Conservation (phyloP, 2,329 filamentous ascomycete species). For the Magnaporthiopsis incrustans region DNA sequence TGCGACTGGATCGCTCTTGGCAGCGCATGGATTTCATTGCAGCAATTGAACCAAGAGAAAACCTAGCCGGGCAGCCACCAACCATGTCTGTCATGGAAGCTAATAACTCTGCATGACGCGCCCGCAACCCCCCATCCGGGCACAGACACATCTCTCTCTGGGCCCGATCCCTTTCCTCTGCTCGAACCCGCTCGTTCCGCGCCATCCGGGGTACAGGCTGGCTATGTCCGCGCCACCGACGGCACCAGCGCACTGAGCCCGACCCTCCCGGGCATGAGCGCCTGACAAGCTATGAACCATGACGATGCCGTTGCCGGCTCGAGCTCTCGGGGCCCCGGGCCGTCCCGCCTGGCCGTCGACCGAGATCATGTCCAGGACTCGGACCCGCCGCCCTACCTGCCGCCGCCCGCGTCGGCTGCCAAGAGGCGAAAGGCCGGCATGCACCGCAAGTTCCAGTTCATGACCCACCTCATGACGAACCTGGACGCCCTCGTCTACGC, state of each 20-base stretch:
- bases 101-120: neutral
- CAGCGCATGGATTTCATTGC: neutral
- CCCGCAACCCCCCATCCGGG: no score
- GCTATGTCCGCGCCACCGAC: neutral
- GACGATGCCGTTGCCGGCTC: constrained; percentile 6
- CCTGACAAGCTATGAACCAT: constrained; percentile 6
- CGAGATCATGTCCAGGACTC: neutral
- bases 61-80: no score
- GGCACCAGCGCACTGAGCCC: neutral
- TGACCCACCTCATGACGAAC: constrained; percentile 51
- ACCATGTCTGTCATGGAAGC: no score
- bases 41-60: no score
- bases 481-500: constrained; percentile 57
- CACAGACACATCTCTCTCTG: neutral
- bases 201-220: neutral
- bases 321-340: constrained; percentile 2
- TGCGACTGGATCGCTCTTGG: neutral
- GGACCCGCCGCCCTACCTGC: constrained; percentile 6
- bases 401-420: constrained; percentile 10
- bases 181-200: neutral
- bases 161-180: neutral
- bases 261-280: neutral
- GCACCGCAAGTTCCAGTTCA: constrained; percentile 50
- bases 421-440: constrained; percentile 24
- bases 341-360: constrained; percentile 1